Evolutionary conservation across 306 rosid species (phyloP).

Genomic region (Inga oerstediana): DNA sequence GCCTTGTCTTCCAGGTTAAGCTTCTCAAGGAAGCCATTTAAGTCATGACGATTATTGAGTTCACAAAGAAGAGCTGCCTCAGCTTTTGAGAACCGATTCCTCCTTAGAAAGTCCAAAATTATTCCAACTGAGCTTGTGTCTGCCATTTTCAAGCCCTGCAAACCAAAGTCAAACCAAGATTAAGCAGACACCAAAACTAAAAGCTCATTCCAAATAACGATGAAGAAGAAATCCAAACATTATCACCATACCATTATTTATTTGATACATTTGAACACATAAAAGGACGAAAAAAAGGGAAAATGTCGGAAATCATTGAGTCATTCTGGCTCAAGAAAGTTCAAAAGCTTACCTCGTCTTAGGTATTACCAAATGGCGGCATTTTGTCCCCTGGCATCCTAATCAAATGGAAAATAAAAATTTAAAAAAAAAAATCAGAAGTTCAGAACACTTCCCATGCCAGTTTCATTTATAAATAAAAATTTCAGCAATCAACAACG

Average conservation of each 20-base stretch:
- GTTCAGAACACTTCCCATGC: conserved; percentile 30
- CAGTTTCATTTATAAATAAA: conserved; percentile 31
- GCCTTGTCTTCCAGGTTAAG: conserved; percentile 71
- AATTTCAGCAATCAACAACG: conserved; percentile 37
- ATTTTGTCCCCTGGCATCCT: conserved; percentile 52
- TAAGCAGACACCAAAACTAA: conserved; percentile 32
- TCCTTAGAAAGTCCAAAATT: conserved; percentile 84
- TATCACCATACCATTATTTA: conserved; percentile 23
- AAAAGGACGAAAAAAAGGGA: neutral
- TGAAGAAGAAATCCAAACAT: conserved; percentile 9
- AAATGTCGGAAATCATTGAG: neutral
- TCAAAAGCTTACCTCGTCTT: conserved; percentile 52
- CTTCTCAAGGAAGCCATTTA: conserved; percentile 72
- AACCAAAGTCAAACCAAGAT: conserved; percentile 49
- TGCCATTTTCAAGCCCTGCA: conserved; percentile 58
- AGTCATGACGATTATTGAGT: conserved; percentile 67
- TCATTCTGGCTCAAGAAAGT: neutral
- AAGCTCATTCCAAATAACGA: conserved; percentile 38
- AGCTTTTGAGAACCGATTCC: conserved; percentile 76
- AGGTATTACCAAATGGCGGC: conserved; percentile 54
- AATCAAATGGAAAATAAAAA: conserved; percentile 45
- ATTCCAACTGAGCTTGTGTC: conserved; percentile 77
- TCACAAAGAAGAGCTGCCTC: conserved; percentile 95
- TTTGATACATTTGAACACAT: neutral
- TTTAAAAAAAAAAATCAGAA: neutral